A percentile compares a stretch with the other conserved stretches of the same genome.
phyloP scores from a whole-genome alignment of 768 basidiomycete genomes.

The Boletus insuetus region DNA sequence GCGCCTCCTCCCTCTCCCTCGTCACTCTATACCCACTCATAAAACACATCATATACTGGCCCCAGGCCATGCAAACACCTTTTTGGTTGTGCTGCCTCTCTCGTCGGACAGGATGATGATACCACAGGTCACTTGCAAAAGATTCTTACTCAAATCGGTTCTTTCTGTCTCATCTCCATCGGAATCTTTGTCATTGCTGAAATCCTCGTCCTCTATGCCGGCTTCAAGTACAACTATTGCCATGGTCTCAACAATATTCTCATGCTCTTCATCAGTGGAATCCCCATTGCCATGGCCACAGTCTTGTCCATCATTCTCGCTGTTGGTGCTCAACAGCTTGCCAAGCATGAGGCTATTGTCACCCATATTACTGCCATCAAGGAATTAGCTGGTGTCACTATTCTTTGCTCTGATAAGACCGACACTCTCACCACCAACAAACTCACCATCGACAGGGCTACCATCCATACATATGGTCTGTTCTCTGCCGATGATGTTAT shows the following conservation, averaged over 20 bases:
- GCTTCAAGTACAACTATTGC: slow-evolving; percentile 87
- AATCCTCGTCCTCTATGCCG: too few species aligned
- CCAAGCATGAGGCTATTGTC: slow-evolving; percentile 99
- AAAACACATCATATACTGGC: too few species aligned
- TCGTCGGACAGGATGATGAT: too few species aligned
- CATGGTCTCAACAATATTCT: slow-evolving; percentile 96
- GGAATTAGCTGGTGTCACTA: slow-evolving; percentile 97
- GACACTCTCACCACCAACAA: slow-evolving; percentile 99
- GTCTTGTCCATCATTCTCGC: slow-evolving; percentile 97
- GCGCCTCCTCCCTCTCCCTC: too few species aligned
- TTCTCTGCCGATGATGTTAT: slow-evolving; percentile 90
- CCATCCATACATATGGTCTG: slow-evolving; percentile 86
- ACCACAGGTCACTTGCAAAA: too few species aligned
- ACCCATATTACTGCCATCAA: slow-evolving; percentile 99
- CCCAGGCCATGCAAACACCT: too few species aligned
- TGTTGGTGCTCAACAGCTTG: slow-evolving; percentile 97
- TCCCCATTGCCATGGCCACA: slow-evolving; percentile 99
- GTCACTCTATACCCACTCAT: too few species aligned
- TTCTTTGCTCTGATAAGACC: slow-evolving; percentile 98
- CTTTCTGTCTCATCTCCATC: too few species aligned
- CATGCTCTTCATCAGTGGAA: slow-evolving; percentile 98
- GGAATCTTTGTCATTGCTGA: too few species aligned
- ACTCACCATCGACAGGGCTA: slow-evolving; percentile 92
- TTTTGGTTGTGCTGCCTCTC: too few species aligned
- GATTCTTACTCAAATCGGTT: too few species aligned